Base-by-base conservation (phyloP, 2,329 filamentous ascomycete genomes). In the Cladosporium sp. region DNA sequence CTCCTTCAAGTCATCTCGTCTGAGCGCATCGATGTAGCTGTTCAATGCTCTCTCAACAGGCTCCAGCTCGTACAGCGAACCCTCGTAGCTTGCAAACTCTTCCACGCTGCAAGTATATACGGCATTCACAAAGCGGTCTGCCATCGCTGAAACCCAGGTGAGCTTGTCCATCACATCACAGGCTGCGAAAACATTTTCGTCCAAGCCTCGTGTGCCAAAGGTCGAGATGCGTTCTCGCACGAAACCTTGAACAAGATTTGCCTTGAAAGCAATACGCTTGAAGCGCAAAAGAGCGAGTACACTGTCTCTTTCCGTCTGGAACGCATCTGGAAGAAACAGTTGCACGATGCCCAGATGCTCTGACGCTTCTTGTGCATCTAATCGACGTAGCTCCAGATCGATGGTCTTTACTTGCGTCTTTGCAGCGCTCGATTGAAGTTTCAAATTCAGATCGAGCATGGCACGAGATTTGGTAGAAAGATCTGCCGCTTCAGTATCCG, bases 391-490 rank as follows among this genome's bases (percentile, higher is more conserved):
- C 76, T 98, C 93, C 33, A 97, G 84, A 70, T 97, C 93, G 68
- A 99, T 96, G 0, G 93, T 93, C 81, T 97, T 98, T 73, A 92
- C 89, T 77, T 97, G 94, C 2, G 94, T 91, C 81, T 97, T 97
- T 49, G 92, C 87, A 12, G 93, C 93, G 14, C 93, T 96, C 65
- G 91, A 86, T 74, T 97, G 94, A 52, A 99, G 85, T 79, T 96
- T 96, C 85, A 94, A 87, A 78, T 98, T 98, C 55, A 99, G 85
- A 74, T 99, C 94, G 87, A 97, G 91, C 90, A 99, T 96, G 63
- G 94, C 93, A 68, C 93, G 88, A 53, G 94, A 96, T 68, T 92
- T 90, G 72, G 87, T 91, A 69, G 89, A 93, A 64, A 98, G 86
- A 77, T 98, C 92, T 76, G 93, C 93, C 0, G 94, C 93, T 77